These are phyloP conservation scores for Sphaerobolus stellatus DNA, from an alignment of 1,284 basidiomycete genomes.

Conservation along the genomic window DNA sequence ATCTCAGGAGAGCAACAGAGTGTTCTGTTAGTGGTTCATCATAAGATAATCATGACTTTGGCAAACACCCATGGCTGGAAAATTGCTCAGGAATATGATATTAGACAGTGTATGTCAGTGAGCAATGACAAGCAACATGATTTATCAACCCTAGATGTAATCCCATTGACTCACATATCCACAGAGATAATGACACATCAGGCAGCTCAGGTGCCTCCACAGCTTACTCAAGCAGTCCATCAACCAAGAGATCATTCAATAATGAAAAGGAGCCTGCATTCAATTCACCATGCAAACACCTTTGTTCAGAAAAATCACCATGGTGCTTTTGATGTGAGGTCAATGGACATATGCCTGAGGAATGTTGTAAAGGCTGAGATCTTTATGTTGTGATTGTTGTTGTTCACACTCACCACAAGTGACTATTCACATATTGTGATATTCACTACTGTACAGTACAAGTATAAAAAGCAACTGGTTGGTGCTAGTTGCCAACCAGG, in stretches of 20 bases:
- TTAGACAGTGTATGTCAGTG: conserved; percentile 23
- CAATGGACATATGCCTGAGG: no score
- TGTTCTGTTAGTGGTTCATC: conserved; percentile 10
- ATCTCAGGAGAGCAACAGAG: not conserved
- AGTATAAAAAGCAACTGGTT: no score
- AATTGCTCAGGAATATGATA: conserved; percentile 29
- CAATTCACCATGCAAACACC: not conserved
- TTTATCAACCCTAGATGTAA: conserved; percentile 16
- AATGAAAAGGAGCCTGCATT: no score
- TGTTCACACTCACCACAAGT: no score
- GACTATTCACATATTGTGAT: no score
- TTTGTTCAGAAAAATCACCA: not conserved
- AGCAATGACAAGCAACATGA: conserved; percentile 24
- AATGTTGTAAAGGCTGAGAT: no score
- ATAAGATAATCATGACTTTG: conserved; percentile 15
- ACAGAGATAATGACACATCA: not conserved
- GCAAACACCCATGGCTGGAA: conserved; percentile 17
- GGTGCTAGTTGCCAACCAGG: no score
- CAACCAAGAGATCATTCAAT: no score
- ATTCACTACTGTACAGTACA: no score
- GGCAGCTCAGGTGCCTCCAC: not conserved
- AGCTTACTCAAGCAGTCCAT: no score
- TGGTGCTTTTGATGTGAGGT: not conserved
- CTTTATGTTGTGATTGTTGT: no score
- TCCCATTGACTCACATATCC: not conserved